Evolutionary conservation across 805 yeast species (phyloP), one percentile per base, ranked within the genome.

Genomic region (Teunomyces kruisii): DNA sequence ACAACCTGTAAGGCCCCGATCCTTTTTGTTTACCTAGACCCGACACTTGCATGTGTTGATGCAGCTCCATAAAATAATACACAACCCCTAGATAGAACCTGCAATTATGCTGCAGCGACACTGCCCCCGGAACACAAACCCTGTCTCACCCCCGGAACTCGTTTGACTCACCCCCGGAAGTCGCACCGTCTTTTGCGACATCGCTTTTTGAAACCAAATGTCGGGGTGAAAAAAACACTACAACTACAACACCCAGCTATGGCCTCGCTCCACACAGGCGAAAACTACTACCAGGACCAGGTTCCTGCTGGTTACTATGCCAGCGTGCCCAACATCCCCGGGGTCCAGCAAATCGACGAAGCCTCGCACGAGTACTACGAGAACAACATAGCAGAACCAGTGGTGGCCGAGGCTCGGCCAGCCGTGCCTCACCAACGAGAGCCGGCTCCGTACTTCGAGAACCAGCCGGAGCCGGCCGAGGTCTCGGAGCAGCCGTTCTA

Each of bases 401-500:
- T n/a, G 37, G 55, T 31, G 32, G 54, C 39, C 10, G 46, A 49
- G 37, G 47, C 48, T 19, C 51, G 42, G 30, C 48, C 45, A 22
- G 39, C 44, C 35, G 54, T 38, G 46, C 49, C 43, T 32, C 52
- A 36, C 19, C 49, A 39, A 29, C 47, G 22, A n/a, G 57, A 36
- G 27, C 46, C 38, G 32, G 33, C 26, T 30, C 32, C 22, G 45
- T 37, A 16, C 39, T 51, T 32, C 31, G 37, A 43, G 31, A 26
- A 45, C n/a, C 44, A 35, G 36, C 51, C 43, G 24, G 43, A 36
- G 1, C 50, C 48, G 13, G 56, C 51, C 3, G 47, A 49, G 5
- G 51, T 47, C 44, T 62, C 58, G 1, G 97, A 91, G 60, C 96
- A 92, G 65, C 99, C 98, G 1, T 90, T 90, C 59, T 94, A 94